Evolutionary conservation across 495 filamentous ascomycete genomes (phyloP), one percentile per base, ranked within the genome.

Genomic region (Aspergillus haitiensis): DNA sequence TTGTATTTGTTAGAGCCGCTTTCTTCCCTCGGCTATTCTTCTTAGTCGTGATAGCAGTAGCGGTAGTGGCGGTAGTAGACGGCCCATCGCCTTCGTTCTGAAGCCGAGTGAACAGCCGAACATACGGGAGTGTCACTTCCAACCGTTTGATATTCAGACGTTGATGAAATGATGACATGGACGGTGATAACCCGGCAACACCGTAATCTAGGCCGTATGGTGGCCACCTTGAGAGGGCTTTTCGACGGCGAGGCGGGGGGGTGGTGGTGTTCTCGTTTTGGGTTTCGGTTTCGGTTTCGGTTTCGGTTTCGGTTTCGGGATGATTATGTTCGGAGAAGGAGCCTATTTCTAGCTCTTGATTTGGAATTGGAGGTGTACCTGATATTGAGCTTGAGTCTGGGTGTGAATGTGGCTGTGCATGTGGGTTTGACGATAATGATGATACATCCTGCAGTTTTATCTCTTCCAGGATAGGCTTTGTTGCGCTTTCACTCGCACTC

Each of bases 151-250:
- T 42, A 0, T 64, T 66, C 16, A 56, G 51, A 1, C 46, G 54
- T 2, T 59, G 62, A 18, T 64, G 61, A 15, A 59, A 61, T 60
- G 64, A 67, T 2, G 21, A 27, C 21, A 27, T 27, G 21, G 21
- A 27, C 3, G 48, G 60, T 0, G 59, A 34, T 0, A 54, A 36
- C 0, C 68, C 67, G 44, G 63, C 64, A 1, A 62, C 42, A 0
- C 73, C 72, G 36, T 75, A 72, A 51, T 76, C 74, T 2, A 76
- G 61, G 0, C 76, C 76, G 54, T 70, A 74, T 2, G 76, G 75
- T 15, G 75, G 76, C 76, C 76, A 78, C 31, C 76, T 65, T 8
- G 70, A 72, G 18, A 77, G 60, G 0, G 70, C 66, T 55, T 75
- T 76, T 37, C 73, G 67, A 9, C 72, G 73, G 6, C 73, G 73